phyloP scores from a whole-genome alignment of 2,329 filamentous ascomycete species.

The Alternaria sp. region DNA sequence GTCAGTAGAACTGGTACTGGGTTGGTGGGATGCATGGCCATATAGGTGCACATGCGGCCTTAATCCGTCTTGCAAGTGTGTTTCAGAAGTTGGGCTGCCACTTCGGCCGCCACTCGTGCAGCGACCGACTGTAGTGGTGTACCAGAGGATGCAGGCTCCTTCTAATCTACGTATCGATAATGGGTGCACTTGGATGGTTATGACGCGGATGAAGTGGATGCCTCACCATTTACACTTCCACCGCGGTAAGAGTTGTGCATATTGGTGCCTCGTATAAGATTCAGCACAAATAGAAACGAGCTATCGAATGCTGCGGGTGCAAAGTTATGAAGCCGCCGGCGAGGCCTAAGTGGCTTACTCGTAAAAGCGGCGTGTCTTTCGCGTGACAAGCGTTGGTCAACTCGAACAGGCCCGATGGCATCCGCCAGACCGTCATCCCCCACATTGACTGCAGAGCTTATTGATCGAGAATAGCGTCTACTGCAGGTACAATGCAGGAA shows the following conservation, averaged over 20 bases:
- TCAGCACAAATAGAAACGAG: conserved; percentile 47
- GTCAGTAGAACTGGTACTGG: conserved; percentile 21
- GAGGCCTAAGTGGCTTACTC: conserved; percentile 29
- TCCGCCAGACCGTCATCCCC: conserved; percentile 29
- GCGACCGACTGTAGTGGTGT: conserved; percentile 13
- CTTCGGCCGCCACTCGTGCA: conserved; percentile 3
- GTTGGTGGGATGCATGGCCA: conserved; percentile 35
- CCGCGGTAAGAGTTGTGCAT: conserved; percentile 41
- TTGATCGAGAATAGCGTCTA: conserved; percentile 44
- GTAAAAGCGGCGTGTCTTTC: conserved; percentile 24
- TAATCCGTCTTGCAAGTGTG: conserved; percentile 28
- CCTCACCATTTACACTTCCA: conserved; percentile 17
- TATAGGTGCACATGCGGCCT: conserved; percentile 22
- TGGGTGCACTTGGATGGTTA: conserved; percentile 9
- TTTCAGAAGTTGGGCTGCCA: conserved; percentile 36
- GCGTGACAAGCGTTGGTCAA: conserved; percentile 41
- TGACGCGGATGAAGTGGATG: conserved; percentile 16
- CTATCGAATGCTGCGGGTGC: conserved; percentile 45
- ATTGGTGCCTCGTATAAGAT: conserved; percentile 38
- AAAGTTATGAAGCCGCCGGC: conserved; percentile 35
- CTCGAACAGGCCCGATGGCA: conserved; percentile 39
- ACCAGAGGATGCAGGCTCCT: conserved; percentile 6
- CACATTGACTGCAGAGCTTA: conserved; percentile 42
- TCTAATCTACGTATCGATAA: conserved; percentile 32
- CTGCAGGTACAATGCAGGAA: conserved; percentile 51